Evolutionary conservation across 169 alveolate species (phyloP), one percentile per base, ranked within the genome.

Genomic region (Eimeria maxima): DNA sequence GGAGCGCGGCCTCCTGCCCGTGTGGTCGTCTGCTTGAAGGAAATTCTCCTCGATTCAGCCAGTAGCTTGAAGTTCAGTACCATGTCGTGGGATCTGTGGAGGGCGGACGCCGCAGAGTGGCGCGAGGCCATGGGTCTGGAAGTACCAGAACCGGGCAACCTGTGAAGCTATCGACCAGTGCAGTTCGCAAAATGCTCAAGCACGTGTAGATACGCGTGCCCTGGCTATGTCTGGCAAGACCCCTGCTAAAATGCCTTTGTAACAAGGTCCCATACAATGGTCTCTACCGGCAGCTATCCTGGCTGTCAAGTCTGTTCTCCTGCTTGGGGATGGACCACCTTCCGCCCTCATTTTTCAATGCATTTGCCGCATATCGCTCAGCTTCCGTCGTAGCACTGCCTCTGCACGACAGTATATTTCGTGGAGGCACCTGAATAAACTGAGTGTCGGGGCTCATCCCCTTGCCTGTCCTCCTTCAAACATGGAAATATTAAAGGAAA

Each of bases 1-100:
- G 47, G 47, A 20, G 20, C 18, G 90, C 44, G 90, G 73, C 90
- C 90, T 81, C 63, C 90, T 8, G 24, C 74, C 18, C 50, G 63
- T 38, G 5, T 50, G 50, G 74, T 81, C 16, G 29, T 81, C 6
- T 29, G 50, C 57, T 27, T 81, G 29, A 81, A 81, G 50, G 71
- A 55, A 27, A 16, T 6, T 29, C 24, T 81, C 24, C 29, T 81
- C 33, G 57, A 55, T 1, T 0, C n/a, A 22, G 20, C 45, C 44
- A 0, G 24, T 13, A 16, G 4, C 10, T 0, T 55, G 33, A 55
- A 47, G 90, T 81, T 81, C 90, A 13, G 20, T 4, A 5, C 44
- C 55, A 14, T n/a, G 27, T 50, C 74, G 1, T 81, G 90, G 90
- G 50, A 81, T 5, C 20, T 33, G 33, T 81, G 73, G 73, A 81